Evolutionary conservation across 208 protist species (phyloP).

Genomic region (Trypanosoma congolense): DNA sequence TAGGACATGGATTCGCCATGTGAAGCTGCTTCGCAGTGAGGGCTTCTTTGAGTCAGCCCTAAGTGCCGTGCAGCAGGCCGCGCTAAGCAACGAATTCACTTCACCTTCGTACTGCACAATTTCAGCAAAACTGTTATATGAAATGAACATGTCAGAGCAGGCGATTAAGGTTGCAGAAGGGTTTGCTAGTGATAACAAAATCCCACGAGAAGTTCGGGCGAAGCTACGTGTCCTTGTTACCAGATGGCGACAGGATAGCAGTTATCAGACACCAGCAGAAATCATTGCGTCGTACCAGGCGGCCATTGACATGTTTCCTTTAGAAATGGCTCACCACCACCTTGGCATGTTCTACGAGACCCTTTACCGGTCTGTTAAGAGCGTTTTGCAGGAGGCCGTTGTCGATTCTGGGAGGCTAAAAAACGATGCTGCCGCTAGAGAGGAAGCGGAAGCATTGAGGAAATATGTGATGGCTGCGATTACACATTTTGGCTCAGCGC

Average conservation of each 20-base stretch:
- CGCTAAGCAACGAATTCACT: slow-evolving; percentile 21
- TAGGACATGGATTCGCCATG: slow-evolving; percentile 76
- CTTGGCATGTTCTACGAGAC: slow-evolving; percentile 93
- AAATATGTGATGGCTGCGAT: slow-evolving; percentile 51
- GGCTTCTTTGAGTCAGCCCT: slow-evolving; percentile 74
- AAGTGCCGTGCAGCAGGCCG: slow-evolving; percentile 59
- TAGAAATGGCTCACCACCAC: slow-evolving; percentile 88
- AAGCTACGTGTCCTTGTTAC: slow-evolving; percentile 74
- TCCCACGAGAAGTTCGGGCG: slow-evolving; percentile 35
- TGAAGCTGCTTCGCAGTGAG: slow-evolving; percentile 70
- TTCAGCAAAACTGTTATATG: slow-evolving; percentile 82
- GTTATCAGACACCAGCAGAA: slow-evolving; percentile 68
- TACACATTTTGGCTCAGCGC: slow-evolving; percentile 79
- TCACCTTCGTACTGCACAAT: slow-evolving; percentile 61
- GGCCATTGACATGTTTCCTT: slow-evolving; percentile 56
- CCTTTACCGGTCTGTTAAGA: slow-evolving; percentile 37
- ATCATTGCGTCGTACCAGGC: slow-evolving; percentile 77
- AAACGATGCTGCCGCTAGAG: slow-evolving; percentile 15
- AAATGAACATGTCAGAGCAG: slow-evolving; percentile 62
- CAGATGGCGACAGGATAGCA: slow-evolving; percentile 71
- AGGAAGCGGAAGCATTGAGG: slow-evolving; percentile 35
- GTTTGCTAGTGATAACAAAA: slow-evolving; percentile 18
- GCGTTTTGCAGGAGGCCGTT: neutral
- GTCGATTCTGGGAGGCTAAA: neutral
- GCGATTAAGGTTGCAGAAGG: slow-evolving; percentile 80